Percentiles rank a stretch among this genome's conserved stretches.
Conservation (phyloP, 106 monocot genomes). For the Phalaenopsis equestris region DNA sequence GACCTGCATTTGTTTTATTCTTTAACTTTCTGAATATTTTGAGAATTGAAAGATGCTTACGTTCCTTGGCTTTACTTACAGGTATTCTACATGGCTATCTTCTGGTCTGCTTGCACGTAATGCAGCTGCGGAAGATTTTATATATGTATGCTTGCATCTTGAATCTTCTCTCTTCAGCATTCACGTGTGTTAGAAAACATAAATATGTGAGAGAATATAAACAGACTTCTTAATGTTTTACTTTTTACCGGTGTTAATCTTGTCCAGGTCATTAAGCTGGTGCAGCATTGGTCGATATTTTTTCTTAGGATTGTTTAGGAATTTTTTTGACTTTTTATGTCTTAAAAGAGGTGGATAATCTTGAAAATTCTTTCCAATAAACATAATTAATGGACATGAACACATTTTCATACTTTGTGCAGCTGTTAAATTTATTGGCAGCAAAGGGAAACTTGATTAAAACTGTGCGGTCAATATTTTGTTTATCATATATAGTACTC, state of each 20-base stretch:
- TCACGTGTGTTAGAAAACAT: not conserved
- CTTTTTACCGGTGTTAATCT: not conserved
- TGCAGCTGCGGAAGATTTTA: slow-evolving; percentile 77
- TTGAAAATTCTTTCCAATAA: not conserved
- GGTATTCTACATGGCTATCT: slow-evolving; percentile 82
- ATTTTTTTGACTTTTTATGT: not conserved
- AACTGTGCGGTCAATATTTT: not conserved
- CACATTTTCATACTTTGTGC: not conserved
- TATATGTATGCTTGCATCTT: slow-evolving; percentile 54
- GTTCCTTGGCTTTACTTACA: slow-evolving; percentile 17
- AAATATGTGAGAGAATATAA: not conserved
- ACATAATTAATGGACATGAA: not conserved
- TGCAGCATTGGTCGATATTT: not conserved
- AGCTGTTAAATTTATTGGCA: not conserved
- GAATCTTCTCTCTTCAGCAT: not conserved
- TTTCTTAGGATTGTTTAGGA: not conserved
- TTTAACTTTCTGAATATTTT: not conserved
- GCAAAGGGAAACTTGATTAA: not conserved
- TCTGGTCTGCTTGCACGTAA: slow-evolving; percentile 70
- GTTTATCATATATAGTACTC: not conserved
- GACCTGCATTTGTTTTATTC: not conserved
- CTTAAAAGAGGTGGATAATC: not conserved
- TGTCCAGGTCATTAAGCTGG: not conserved
- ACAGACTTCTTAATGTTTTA: not conserved
- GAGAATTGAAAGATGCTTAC: not conserved